A percentile compares a stretch with the other conserved stretches of the same genome.
phyloP scores from a whole-genome alignment of 495 filamentous ascomycete species.

The Lepidopterella palustris region DNA sequence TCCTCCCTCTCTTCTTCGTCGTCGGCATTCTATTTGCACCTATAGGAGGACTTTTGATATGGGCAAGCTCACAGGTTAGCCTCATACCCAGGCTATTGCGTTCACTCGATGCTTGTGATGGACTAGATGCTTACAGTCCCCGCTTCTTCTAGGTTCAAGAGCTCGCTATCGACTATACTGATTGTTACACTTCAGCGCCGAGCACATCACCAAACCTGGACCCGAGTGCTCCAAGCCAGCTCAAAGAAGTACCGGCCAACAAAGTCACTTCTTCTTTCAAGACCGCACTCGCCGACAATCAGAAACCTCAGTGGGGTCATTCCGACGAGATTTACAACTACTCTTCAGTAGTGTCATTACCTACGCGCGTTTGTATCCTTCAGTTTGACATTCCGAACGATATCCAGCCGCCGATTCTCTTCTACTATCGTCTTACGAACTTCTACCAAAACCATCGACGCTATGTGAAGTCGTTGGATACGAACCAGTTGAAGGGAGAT shows the following conservation, averaged over 20 bases:
- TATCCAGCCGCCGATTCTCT: slow-evolving; percentile 69
- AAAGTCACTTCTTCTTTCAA: slow-evolving; percentile 64
- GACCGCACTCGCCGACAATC: slow-evolving; percentile 30
- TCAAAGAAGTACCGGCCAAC: slow-evolving; percentile 35
- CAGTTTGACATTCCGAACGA: slow-evolving; percentile 70
- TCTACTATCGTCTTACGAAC: slow-evolving; percentile 94
- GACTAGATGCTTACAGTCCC: slow-evolving; percentile 1
- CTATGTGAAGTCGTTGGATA: slow-evolving; percentile 84
- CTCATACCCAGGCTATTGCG: neutral
- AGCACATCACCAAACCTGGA: slow-evolving; percentile 23
- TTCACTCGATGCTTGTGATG: neutral
- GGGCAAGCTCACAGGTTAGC: slow-evolving; percentile 66
- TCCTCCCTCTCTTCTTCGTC: slow-evolving; percentile 81
- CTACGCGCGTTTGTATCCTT: slow-evolving; percentile 52
- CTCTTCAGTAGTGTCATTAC: slow-evolving; percentile 1
- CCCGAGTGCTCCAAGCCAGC: neutral
- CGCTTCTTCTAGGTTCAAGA: slow-evolving; percentile 67
- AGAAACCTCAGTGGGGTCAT: slow-evolving; percentile 23
- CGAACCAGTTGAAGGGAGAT: slow-evolving; percentile 72
- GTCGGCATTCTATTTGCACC: slow-evolving; percentile 83
- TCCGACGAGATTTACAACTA: slow-evolving; percentile 13
- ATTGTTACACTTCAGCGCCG: slow-evolving; percentile 55
- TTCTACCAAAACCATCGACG: slow-evolving; percentile 99
- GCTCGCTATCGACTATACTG: slow-evolving; percentile 80
- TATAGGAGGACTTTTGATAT: slow-evolving; percentile 76